phyloP scores from a whole-genome alignment of 2,329 filamentous ascomycete species.

The Nectriaceae sp. region DNA sequence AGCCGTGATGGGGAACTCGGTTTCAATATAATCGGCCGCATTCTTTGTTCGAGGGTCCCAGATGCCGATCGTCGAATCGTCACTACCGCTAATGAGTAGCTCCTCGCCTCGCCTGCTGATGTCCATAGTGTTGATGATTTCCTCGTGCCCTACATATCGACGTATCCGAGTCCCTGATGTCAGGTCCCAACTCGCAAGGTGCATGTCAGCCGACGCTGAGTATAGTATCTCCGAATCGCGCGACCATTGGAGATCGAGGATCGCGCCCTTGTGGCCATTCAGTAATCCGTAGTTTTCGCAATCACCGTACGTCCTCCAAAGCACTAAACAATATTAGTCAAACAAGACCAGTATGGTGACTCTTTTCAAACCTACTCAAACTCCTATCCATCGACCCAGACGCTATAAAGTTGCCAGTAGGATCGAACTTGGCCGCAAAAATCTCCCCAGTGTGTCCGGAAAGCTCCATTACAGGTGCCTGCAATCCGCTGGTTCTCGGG shows the following conservation, averaged over 20 bases:
- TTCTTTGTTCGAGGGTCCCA: slow-evolving; percentile 95
- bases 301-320: slow-evolving; percentile 90
- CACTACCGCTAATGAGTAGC: slow-evolving; percentile 84
- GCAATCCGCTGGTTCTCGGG: slow-evolving; percentile 77
- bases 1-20: slow-evolving; percentile 89
- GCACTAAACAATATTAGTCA: slow-evolving; percentile 55
- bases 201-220: slow-evolving; percentile 91
- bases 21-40: slow-evolving; percentile 84
- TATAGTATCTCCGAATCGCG: slow-evolving; percentile 89
- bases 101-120: slow-evolving; percentile 89
- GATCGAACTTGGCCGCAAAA: slow-evolving; percentile 88
- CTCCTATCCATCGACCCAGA: slow-evolving; percentile 92
- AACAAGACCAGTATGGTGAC: background rate
- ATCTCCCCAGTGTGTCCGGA: slow-evolving; percentile 83
- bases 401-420: slow-evolving; percentile 83
- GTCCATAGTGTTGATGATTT: slow-evolving; percentile 91
- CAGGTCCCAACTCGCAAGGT: slow-evolving; percentile 91
- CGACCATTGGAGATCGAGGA: slow-evolving; percentile 95
- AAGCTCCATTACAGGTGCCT: slow-evolving; percentile 93
- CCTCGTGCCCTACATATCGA: slow-evolving; percentile 88
- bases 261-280: slow-evolving; percentile 85
- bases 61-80: slow-evolving; percentile 90
- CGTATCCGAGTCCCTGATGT: slow-evolving; percentile 92
- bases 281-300: slow-evolving; percentile 94
- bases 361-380: slow-evolving; percentile 10